phyloP scores from a whole-genome alignment of 164 flowering plant species.

The Euptelea pleiosperma region DNA sequence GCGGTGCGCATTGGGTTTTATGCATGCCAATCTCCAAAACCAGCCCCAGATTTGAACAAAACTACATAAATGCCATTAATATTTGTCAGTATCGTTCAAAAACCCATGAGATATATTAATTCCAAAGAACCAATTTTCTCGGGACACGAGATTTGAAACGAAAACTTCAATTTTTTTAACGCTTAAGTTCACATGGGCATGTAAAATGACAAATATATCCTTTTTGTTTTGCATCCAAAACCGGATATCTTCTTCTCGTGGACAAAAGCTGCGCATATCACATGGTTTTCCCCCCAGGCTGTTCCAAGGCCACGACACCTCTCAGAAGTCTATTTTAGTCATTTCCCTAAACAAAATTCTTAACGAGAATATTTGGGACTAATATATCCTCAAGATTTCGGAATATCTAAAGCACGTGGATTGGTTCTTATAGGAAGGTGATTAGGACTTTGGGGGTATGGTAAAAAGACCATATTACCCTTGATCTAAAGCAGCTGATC shows the following conservation, averaged over 20 bases:
- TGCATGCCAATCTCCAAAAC: neutral
- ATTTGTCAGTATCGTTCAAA: neutral
- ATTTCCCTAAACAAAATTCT: too few species aligned
- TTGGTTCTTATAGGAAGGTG: neutral
- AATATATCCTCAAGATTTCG: too few species aligned
- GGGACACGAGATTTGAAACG: neutral
- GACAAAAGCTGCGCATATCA: slow-evolving; percentile 8
- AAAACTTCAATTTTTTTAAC: neutral
- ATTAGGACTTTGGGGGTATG: neutral
- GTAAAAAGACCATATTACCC: too few species aligned
- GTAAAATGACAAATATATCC: slow-evolving; percentile 2
- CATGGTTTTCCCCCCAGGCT: slow-evolving; percentile 15
- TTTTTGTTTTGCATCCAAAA: slow-evolving; percentile 1
- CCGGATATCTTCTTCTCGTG: neutral
- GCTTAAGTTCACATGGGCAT: slow-evolving; percentile 2
- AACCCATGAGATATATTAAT: neutral
- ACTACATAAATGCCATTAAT: slow-evolving; percentile 15
- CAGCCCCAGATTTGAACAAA: neutral
- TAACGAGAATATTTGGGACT: too few species aligned
- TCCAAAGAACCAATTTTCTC: slow-evolving; percentile 8
- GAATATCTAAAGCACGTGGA: too few species aligned
- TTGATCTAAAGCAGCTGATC: too few species aligned
- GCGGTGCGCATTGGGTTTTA: slow-evolving; percentile 18
- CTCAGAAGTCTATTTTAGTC: neutral
- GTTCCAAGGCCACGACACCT: neutral